Base-by-base conservation (phyloP, 139 green algal species). In the Chloropicon primus region DNA sequence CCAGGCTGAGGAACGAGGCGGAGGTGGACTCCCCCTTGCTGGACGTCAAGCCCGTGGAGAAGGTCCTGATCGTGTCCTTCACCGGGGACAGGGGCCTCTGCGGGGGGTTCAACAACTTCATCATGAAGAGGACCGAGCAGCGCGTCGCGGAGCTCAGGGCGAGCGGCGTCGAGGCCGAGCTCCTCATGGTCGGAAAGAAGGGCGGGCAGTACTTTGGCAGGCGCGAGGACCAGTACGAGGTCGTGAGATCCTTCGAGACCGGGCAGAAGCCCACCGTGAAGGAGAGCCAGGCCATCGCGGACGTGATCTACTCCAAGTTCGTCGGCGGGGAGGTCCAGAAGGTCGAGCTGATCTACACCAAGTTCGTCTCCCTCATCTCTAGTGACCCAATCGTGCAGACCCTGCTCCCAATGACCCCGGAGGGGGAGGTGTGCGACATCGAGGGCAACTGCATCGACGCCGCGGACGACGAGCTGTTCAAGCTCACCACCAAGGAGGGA, bases 71-170 rank as follows among this genome's bases (percentile, higher is more conserved):
- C 54, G 87, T 97, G 26, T 79, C 88, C 1, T 80, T 97, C 74
- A 98, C 94, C 25, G 95, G 95, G 53, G 95, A 99, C 87, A 92
- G 95, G 71, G 95, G 95, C 82, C 90, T 99, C 72, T 99, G 95
- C 90, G 95, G 95, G 78, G 95, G 95, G 74, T 99, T 97, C 93
- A 99, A 99, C 90, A 96, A 94, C 87, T 92, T 91, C 74, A 84
- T 96, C 77, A 93, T 98, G 83, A 96, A 94, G 87, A 94, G 95
- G 91, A 82, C 85, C 10, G 95, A 99, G 92, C 0, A 80, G 26
- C 90, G 95, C 23, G 79, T 87, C 74, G 75, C 28, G n/a, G 93
- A 99, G 91, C 91, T 99, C 41, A 83, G 71, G 25, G 80, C 74
- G 5, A 80, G 96, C 81, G 95, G 95, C 25, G 78, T 99, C 3